phyloP scores from a whole-genome alignment of 106 monocot species.

The Dendrobium nobile region DNA sequence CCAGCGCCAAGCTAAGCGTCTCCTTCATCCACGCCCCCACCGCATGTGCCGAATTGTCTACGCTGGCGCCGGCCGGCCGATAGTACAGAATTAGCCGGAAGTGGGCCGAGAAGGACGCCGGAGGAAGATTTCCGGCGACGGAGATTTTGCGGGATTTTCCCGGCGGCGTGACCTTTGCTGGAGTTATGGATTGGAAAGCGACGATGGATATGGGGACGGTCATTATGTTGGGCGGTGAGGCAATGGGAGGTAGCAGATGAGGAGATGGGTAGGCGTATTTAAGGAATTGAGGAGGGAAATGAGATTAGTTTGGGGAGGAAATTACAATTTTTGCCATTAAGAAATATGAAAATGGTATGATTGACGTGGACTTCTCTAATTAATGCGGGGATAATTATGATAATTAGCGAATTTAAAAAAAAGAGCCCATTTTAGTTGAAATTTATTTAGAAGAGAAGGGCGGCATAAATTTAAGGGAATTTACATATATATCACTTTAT shows the following conservation, averaged over 20 bases:
- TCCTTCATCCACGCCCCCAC: slow-evolving; percentile 59
- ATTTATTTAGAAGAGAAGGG: too few species aligned
- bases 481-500: too few species aligned
- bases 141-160: slow-evolving; percentile 25
- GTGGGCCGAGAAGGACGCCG: slow-evolving; percentile 23
- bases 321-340: neutral
- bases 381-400: too few species aligned
- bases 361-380: too few species aligned
- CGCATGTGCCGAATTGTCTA: slow-evolving; percentile 12
- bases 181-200: slow-evolving; percentile 47
- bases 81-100: slow-evolving; percentile 55
- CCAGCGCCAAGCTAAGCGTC: slow-evolving; percentile 41
- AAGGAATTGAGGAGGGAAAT: neutral
- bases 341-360: too few species aligned
- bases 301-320: neutral
- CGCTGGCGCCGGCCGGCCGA: neutral
- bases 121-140: neutral
- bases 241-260: neutral
- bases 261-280: neutral
- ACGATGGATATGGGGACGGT: slow-evolving; percentile 9
- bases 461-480: too few species aligned
- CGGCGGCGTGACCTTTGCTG: slow-evolving; percentile 17
- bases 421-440: too few species aligned
- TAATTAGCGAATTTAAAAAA: too few species aligned
- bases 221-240: neutral